Base-by-base conservation (phyloP, 192 early-diverging fungal genomes). In the Linnemannia zychae region DNA sequence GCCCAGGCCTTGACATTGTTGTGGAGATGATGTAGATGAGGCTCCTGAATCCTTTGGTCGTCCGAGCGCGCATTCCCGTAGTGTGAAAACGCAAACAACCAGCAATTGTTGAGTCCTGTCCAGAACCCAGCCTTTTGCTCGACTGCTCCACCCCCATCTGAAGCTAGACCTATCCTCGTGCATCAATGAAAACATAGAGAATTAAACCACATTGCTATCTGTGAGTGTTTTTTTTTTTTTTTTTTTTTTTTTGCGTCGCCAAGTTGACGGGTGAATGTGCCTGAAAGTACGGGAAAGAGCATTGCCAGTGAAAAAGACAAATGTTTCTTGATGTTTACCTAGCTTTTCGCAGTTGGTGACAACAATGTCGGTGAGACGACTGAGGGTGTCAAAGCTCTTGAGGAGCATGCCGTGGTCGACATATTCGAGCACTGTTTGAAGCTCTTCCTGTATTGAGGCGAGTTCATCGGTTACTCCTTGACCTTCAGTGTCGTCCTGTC, bases 21-120 rank as follows among this genome's bases (percentile, higher is more conserved):
- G 69, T 92, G 88, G 63, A 96, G 67, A 52, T 91, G 88, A 76
- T 90, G 90, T 49, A 94, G 79, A 70, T 93, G 91, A 36, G 89
- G 90, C 44, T 93, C 89, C 4, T 79, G 83, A 15, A 95, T 66
- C 40, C 88, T 75, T 60, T 95, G 91, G 36, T 88, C 88, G 49
- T 92, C 89, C 0, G 87, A 80, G 44, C 84, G 81, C 0, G 92
- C 87, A 16, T 88, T 89, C 22, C 84, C 81, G 33, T 88, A 88
- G 50, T 93, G 92, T 31, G 92, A 89, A 49, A 95, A 83, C 6
- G 94, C 93, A 81, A 93, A 91, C 9, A 95, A 80, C 94, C 94
- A 95, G 78, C 93, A 94, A 72, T 93, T 92, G 85, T 95, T 95
- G 68, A 95, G 88, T 7, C 91, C 92, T 4, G 90, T 89, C 94